Base-by-base conservation (phyloP, 768 basidiomycete genomes). In the Mycena amicta region DNA sequence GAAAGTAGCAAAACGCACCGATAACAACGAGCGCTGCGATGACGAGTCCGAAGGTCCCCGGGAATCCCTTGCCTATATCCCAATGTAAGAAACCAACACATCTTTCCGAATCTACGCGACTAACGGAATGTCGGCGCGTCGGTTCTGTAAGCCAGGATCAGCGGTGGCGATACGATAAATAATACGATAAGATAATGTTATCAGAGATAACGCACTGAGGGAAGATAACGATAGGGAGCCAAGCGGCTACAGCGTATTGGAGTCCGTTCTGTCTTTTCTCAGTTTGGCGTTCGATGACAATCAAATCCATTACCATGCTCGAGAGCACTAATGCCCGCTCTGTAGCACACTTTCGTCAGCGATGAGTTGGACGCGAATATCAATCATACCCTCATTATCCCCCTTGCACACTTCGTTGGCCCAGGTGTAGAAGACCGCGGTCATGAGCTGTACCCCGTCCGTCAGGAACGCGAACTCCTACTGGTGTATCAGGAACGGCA, bases 221-320 rank as follows among this genome's bases (percentile, higher is more conserved):
- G 50, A 69, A 69, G 13, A 69, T 69, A 6, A 69, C 65, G 31
- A 69, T 69, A 25, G 68, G 68, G 12, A 69, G 46, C 67, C 66
- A 69, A 13, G 67, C 68, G 15, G 65, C 60, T 1, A 69, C 68
- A n/a, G 66, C 59, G 39, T 67, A 69, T 50, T 69, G 68, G 2
- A 69, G 43, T 25, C 66, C 68, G 29, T 69, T 69, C n/a, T n/a
- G n/a, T n/a, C n/a, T n/a, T n/a, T n/a, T n/a, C n/a, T n/a, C n/a
- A n/a, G n/a, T n/a, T n/a, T n/a, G n/a, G n/a, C n/a, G n/a, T n/a
- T n/a, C n/a, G n/a, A n/a, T n/a, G n/a, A n/a, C n/a, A n/a, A n/a
- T n/a, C n/a, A n/a, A n/a, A n/a, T n/a, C n/a, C n/a, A n/a, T n/a
- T n/a, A n/a, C n/a, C 67, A 67, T 67, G 37, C 63, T 65, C 4